Evolutionary conservation across 148 eudicot genomes (phyloP).

Genomic region (Heliosperma pusillum): DNA sequence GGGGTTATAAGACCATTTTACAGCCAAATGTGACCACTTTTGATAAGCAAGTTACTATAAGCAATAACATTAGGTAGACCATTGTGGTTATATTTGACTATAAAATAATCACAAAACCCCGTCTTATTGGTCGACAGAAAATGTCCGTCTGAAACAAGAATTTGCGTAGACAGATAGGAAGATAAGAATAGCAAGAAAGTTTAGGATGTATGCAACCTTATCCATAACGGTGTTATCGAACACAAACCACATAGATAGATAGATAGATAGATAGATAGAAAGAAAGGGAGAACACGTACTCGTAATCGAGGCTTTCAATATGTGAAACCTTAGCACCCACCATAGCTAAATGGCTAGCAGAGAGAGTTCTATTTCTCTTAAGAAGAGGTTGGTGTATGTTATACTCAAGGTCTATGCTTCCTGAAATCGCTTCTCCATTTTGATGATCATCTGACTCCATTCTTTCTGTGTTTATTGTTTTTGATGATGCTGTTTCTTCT

Average conservation of each 20-base stretch:
- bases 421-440: slow-evolving; percentile 32
- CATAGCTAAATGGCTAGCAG: slow-evolving; percentile 65
- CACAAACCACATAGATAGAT: neutral
- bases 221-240: neutral
- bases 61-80: too few species aligned
- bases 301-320: slow-evolving; percentile 80
- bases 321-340: slow-evolving; percentile 81
- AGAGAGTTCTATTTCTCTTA: slow-evolving; percentile 55
- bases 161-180: too few species aligned
- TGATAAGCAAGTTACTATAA: too few species aligned
- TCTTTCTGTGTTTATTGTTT: slow-evolving; percentile 12
- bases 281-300: slow-evolving; percentile 43
- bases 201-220: slow-evolving; percentile 5
- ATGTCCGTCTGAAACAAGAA: too few species aligned
- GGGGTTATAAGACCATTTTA: too few species aligned
- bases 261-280: neutral
- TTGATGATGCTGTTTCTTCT: slow-evolving; percentile 12
- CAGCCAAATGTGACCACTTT: too few species aligned
- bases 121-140: too few species aligned
- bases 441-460: slow-evolving; percentile 34
- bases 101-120: too few species aligned
- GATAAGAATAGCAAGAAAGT: neutral
- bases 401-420: slow-evolving; percentile 42
- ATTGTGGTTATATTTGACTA: too few species aligned
- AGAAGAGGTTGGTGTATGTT: slow-evolving; percentile 54